phyloP scores from a whole-genome alignment of 140 eudicot genomes.

The Oenanthe javanica region DNA sequence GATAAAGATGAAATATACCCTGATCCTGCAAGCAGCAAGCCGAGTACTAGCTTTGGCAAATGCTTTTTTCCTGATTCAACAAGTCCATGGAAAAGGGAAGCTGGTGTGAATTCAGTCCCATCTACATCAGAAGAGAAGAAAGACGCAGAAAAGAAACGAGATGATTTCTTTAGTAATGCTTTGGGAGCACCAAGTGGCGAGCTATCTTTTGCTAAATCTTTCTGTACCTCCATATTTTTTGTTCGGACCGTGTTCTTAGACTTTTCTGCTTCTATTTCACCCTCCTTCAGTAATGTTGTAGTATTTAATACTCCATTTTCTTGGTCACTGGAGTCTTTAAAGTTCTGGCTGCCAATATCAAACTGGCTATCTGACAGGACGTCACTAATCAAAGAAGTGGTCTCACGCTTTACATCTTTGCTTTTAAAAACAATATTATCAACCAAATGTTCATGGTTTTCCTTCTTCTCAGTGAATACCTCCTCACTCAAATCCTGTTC shows the following conservation, averaged over 20 bases:
- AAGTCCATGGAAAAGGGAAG: slow-evolving; percentile 57
- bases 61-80: slow-evolving; percentile 56
- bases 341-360: slow-evolving; percentile 20
- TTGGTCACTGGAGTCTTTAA: slow-evolving; percentile 41
- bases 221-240: slow-evolving; percentile 53
- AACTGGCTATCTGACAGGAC: slow-evolving; percentile 24
- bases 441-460: slow-evolving; percentile 23
- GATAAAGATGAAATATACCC: slow-evolving; percentile 51
- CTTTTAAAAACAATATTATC: slow-evolving; percentile 31
- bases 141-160: slow-evolving; percentile 96
- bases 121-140: slow-evolving; percentile 80
- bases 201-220: slow-evolving; percentile 55
- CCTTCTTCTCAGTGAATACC: slow-evolving; percentile 32
- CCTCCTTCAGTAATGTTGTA: slow-evolving; percentile 26
- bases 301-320: slow-evolving; percentile 34
- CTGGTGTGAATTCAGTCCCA: slow-evolving; percentile 79
- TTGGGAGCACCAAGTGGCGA: slow-evolving; percentile 65
- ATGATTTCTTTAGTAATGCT: slow-evolving; percentile 69
- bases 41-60: slow-evolving; percentile 70
- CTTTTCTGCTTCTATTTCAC: slow-evolving; percentile 59
- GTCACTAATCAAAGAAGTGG: slow-evolving; percentile 26
- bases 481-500: slow-evolving; percentile 28
- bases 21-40: slow-evolving; percentile 71
- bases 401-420: slow-evolving; percentile 31
- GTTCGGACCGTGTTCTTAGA: slow-evolving; percentile 38